Conservation (phyloP, 2,329 filamentous ascomycete species). For the Claviceps quebecensis region DNA sequence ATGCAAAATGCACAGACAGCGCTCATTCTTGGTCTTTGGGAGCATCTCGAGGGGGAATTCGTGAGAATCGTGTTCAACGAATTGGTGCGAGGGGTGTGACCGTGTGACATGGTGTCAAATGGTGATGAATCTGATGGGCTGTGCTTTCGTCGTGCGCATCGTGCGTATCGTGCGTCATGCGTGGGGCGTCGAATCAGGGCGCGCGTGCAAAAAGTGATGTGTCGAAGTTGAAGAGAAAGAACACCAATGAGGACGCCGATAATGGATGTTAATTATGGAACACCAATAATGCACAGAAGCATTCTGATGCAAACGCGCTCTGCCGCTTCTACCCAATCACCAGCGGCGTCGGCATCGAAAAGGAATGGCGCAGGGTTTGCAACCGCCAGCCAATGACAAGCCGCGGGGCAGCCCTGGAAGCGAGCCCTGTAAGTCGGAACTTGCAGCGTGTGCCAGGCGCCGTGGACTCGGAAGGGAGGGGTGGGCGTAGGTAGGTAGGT, state of each 20-base stretch:
- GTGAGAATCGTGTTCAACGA: no score
- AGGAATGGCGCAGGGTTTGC: slow-evolving; percentile 9
- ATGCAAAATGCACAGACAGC: no score
- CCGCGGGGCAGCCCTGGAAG: slow-evolving; percentile 17
- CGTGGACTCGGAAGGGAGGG: slow-evolving; percentile 3
- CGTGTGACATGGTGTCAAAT: not conserved
- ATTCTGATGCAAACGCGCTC: not conserved
- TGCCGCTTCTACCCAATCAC: slow-evolving; percentile 5
- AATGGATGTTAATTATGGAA: no score
- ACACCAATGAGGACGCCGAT: no score
- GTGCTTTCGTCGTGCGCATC: not conserved
- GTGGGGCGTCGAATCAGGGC: not conserved
- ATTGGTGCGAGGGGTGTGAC: no score
- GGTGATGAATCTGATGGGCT: not conserved
- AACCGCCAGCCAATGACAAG: slow-evolving; percentile 9
- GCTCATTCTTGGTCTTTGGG: no score
- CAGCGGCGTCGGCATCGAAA: slow-evolving; percentile 3
- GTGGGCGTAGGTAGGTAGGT: not conserved
- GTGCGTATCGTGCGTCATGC: not conserved
- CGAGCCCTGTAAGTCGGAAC: slow-evolving; percentile 17
- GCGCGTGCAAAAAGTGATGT: not conserved
- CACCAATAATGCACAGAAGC: not conserved
- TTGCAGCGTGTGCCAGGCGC: slow-evolving; percentile 16
- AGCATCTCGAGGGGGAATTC: no score
- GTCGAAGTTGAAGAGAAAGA: not conserved